phyloP scores from a whole-genome alignment of 495 filamentous ascomycete genomes.

The Parathielavia hyrcaniae region DNA sequence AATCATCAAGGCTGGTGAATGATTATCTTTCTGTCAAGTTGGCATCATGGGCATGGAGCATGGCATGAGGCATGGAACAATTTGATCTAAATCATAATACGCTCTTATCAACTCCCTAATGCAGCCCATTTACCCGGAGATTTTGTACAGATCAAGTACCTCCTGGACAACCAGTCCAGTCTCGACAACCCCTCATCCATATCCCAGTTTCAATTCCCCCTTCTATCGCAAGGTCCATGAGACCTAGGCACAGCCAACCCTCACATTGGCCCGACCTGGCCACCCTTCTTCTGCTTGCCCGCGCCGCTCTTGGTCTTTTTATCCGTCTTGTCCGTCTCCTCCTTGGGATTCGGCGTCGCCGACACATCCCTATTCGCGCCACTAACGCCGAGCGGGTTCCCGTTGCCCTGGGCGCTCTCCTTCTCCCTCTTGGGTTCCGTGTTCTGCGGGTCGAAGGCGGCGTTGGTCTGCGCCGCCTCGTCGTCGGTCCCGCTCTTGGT shows the following conservation, averaged over 20 bases:
- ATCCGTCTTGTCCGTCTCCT: slow-evolving; percentile 16
- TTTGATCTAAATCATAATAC: background rate
- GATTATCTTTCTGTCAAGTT: background rate
- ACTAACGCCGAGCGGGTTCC: slow-evolving; percentile 36
- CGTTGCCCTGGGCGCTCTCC: slow-evolving; percentile 26
- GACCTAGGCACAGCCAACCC: background rate
- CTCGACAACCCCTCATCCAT: background rate
- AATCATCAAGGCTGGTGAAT: background rate
- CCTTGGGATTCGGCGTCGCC: slow-evolving; percentile 16
- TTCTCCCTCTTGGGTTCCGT: slow-evolving; percentile 38
- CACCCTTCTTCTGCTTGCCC: slow-evolving; percentile 27
- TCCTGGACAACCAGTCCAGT: background rate
- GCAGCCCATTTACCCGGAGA: background rate
- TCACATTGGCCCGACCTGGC: slow-evolving; percentile 12
- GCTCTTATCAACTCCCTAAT: background rate
- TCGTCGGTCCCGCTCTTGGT: slow-evolving; percentile 36
- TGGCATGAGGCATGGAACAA: background rate
- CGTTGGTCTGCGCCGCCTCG: slow-evolving; percentile 36
- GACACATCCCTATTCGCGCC: slow-evolving; percentile 36
- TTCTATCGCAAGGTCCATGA: background rate
- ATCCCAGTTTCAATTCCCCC: background rate
- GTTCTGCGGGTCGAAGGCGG: slow-evolving; percentile 37
- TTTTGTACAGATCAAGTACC: background rate
- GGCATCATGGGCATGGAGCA: background rate
- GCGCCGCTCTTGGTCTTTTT: slow-evolving; percentile 19